Evolutionary conservation across 129 eudicot species (phyloP).

Genomic region (Arctium lappa): DNA sequence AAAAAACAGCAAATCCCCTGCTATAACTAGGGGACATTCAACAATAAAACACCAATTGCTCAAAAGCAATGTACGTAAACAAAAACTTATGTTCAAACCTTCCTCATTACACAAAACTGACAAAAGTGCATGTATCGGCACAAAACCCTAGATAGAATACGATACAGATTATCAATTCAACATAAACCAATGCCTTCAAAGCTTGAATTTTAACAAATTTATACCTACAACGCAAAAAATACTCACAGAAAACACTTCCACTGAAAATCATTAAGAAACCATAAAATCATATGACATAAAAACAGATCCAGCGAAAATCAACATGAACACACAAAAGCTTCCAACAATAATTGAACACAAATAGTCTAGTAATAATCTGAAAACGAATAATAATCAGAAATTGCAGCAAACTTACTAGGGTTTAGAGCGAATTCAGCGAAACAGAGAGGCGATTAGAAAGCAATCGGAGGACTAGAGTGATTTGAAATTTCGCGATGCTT

Average conservation of each 20-base stretch:
- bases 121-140: not conserved
- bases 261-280: not conserved
- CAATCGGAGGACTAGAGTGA: not conserved
- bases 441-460: not conserved
- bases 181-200: not conserved
- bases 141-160: not conserved
- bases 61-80: not conserved
- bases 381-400: not conserved
- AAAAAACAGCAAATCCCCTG: not conserved
- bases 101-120: not conserved
- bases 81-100: not conserved
- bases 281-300: not conserved
- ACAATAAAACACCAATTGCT: not conserved
- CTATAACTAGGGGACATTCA: not conserved
- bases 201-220: not conserved
- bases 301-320: constrained; percentile 2
- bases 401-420: constrained; percentile 30
- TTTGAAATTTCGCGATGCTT: not conserved
- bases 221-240: not conserved
- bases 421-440: constrained; percentile 14
- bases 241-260: not conserved
- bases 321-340: not conserved
- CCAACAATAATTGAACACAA: not conserved
- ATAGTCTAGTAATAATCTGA: not conserved
- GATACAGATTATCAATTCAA: constrained; percentile 3